Conservation (phyloP, 169 alveolate species). For the Perkinsus chesapeaki region DNA sequence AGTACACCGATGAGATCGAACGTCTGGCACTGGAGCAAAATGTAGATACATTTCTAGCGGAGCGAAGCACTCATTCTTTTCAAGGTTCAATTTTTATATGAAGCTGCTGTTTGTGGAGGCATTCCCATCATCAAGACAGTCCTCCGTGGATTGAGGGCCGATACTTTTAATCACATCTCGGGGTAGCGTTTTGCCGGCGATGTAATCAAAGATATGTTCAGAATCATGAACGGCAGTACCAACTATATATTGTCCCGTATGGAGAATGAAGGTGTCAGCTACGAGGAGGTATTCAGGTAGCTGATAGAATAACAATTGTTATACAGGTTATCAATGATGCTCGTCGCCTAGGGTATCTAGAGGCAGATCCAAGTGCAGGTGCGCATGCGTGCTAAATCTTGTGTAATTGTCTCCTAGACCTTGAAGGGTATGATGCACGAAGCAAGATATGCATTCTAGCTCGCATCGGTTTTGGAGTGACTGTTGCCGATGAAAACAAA, state of each 20-base stretch:
- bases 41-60: neutral
- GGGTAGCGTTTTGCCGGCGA: neutral
- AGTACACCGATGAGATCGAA: neutral
- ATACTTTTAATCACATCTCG: neutral
- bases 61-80: neutral
- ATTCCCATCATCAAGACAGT: slow-evolving; percentile 15
- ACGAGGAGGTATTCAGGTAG: neutral
- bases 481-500: neutral
- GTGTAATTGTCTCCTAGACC: neutral
- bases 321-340: neutral
- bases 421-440: slow-evolving; percentile 25
- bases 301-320: neutral
- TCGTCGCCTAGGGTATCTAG: slow-evolving; percentile 18
- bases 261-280: slow-evolving; percentile 3
- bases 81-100: slow-evolving; percentile 5
- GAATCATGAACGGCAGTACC: slow-evolving; percentile 29
- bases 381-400: neutral
- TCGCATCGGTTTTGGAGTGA: slow-evolving; percentile 14
- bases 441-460: slow-evolving; percentile 15
- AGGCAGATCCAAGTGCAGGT: slow-evolving; percentile 20
- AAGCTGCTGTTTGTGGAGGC: slow-evolving; percentile 32
- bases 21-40: neutral
- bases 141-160: neutral
- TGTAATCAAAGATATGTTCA: neutral
- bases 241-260: slow-evolving; percentile 15